phyloP scores from a whole-genome alignment of 148 eudicot species.

The Camellia sinensis region DNA sequence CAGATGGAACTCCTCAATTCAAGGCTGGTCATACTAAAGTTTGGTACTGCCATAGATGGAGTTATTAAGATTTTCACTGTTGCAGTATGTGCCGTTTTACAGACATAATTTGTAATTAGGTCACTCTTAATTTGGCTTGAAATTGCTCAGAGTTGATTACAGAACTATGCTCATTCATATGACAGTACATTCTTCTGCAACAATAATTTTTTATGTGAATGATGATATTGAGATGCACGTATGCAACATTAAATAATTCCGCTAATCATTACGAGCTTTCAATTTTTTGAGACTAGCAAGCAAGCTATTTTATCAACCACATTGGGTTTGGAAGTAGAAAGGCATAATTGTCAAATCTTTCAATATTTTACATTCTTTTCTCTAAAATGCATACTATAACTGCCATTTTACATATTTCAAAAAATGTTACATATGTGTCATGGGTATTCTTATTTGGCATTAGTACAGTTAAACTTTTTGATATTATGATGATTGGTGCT shows the following conservation, averaged over 20 bases:
- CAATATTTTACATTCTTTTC: background rate
- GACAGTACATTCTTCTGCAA: background rate
- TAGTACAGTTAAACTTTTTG: background rate
- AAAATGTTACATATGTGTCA: too few relatives aligned
- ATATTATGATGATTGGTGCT: background rate
- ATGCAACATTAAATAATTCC: background rate
- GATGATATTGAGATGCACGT: background rate
- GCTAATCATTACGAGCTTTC: background rate
- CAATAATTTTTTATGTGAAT: background rate
- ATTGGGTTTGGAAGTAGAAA: background rate
- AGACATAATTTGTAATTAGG: too few relatives aligned
- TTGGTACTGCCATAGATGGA: too few relatives aligned
- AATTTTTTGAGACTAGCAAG: background rate
- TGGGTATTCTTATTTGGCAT: background rate
- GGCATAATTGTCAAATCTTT: background rate
- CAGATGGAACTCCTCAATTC: too few relatives aligned
- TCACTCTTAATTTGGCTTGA: background rate
- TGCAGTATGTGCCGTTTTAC: too few relatives aligned
- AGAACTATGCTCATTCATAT: background rate
- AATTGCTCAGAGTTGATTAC: background rate
- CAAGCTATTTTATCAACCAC: background rate
- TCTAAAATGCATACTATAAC: background rate
- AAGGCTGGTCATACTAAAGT: too few relatives aligned
- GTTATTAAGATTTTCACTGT: too few relatives aligned
- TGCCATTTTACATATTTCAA: too few relatives aligned